Conservation (phyloP, 345 rosid species). For the Citropsis articulata region DNA sequence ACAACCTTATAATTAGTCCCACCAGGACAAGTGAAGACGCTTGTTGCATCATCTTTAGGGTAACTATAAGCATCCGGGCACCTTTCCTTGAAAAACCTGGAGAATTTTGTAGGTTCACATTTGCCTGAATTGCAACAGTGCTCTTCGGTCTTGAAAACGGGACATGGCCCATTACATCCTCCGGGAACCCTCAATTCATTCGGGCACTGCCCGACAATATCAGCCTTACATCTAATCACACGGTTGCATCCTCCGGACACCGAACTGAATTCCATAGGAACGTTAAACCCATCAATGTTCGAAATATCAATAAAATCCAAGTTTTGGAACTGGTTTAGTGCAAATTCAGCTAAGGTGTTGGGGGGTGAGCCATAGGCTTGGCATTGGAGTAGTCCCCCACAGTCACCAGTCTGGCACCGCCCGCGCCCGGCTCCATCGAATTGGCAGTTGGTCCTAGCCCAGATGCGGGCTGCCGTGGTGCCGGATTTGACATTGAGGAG, state of each 20-base stretch:
- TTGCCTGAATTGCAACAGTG: not conserved
- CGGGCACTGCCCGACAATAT: not conserved
- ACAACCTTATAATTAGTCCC: constrained; percentile 2
- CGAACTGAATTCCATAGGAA: constrained; percentile 37
- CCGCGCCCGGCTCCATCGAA: constrained; percentile 15
- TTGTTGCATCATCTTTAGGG: constrained; percentile 9
- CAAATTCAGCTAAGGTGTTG: constrained; percentile 32
- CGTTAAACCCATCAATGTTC: constrained; percentile 33
- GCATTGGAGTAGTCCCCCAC: constrained; percentile 25
- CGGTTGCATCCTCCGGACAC: constrained; percentile 17
- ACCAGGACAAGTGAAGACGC: not conserved
- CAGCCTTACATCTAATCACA: not conserved
- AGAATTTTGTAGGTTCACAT: not conserved
- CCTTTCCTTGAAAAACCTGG: constrained; percentile 1
- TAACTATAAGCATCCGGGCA: constrained; percentile 16
- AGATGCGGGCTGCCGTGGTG: not conserved
- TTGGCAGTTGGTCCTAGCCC: constrained; percentile 7
- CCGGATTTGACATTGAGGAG: not conserved
- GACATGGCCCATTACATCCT: constrained; percentile 7
- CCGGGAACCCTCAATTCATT: not conserved
- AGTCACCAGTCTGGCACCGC: constrained; percentile 22
- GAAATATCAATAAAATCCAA: constrained; percentile 36
- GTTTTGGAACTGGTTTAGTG: constrained; percentile 15
- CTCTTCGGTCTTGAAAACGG: not conserved
- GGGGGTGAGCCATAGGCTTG: constrained; percentile 28